These are phyloP conservation scores for Chalciporus piperatus DNA, from an alignment of 768 basidiomycete genomes.

Conservation along the genomic window DNA sequence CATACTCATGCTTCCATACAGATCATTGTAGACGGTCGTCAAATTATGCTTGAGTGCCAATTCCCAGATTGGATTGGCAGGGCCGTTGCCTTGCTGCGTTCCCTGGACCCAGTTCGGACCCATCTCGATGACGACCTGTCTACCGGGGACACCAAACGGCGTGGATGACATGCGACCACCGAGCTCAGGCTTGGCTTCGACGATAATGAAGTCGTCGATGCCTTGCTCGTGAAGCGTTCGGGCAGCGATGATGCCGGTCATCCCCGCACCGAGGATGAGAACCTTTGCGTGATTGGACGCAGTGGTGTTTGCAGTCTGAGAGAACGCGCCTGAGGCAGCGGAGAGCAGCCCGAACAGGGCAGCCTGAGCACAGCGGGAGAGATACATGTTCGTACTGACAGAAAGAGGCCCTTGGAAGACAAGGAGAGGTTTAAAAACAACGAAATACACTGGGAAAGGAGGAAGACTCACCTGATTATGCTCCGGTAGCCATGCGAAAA, in stretches of 20 bases:
- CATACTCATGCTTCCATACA: constrained; percentile 44
- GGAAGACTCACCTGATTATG: too few relatives aligned
- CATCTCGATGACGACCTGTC: constrained; percentile 47
- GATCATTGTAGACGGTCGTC: constrained; percentile 42
- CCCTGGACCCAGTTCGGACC: constrained; percentile 64
- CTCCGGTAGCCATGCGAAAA: too few relatives aligned
- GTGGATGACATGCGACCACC: constrained; percentile 59
- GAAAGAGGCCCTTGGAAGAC: background rate
- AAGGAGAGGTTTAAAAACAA: too few relatives aligned
- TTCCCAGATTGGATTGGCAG: constrained; percentile 55
- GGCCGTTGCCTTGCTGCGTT: constrained; percentile 44
- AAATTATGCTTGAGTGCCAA: constrained; percentile 54
- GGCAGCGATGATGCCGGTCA: constrained; percentile 65
- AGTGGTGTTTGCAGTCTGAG: constrained; percentile 13
- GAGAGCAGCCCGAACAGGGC: constrained; percentile 8
- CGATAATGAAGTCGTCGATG: constrained; percentile 54
- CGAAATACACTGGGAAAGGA: too few relatives aligned
- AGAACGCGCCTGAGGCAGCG: background rate
- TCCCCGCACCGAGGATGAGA: constrained; percentile 64
- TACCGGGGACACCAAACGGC: constrained; percentile 39
- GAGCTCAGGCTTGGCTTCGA: constrained; percentile 57
- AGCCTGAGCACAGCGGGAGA: background rate
- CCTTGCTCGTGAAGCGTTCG: constrained; percentile 53
- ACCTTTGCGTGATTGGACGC: constrained; percentile 32
- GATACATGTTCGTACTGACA: constrained; percentile 11